Conservation (phyloP, 495 filamentous ascomycete genomes). For the Talaromyces nanjingensis region DNA sequence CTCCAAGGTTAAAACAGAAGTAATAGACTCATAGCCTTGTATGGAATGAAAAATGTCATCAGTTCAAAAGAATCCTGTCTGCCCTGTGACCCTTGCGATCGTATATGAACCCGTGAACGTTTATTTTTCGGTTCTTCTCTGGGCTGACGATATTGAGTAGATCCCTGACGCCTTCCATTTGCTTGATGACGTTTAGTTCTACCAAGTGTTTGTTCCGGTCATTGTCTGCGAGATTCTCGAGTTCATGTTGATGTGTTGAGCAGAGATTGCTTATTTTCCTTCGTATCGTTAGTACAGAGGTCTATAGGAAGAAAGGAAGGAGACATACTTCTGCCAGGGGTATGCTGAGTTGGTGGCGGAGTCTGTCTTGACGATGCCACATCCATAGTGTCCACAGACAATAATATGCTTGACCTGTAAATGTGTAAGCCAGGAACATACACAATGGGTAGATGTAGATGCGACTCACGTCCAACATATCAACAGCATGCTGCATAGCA, state of each 20-base stretch:
- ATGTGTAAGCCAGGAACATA: background rate
- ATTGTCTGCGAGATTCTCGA: constrained; percentile 11
- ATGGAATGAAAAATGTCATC: background rate
- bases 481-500: constrained; percentile 27
- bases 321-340: constrained; percentile 17
- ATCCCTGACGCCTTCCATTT: constrained; percentile 13
- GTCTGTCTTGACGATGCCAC: constrained; percentile 26
- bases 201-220: constrained; percentile 17
- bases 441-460: background rate
- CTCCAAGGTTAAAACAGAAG: background rate
- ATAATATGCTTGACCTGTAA: constrained; percentile 34
- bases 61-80: background rate
- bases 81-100: constrained; percentile 5
- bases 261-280: constrained; percentile 16
- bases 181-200: constrained; percentile 19
- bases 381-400: constrained; percentile 39
- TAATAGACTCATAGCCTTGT: background rate
- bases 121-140: constrained; percentile 10
- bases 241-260: constrained; percentile 11
- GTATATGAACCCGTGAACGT: constrained; percentile 20
- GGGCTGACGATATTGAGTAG: constrained; percentile 15
- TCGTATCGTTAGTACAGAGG: background rate
- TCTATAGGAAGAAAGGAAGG: background rate
- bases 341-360: constrained; percentile 16
- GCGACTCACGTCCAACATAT: constrained; percentile 21